Evolutionary conservation across 768 basidiomycete genomes (phyloP).

Genomic region (Panaeolus papilionaceus): DNA sequence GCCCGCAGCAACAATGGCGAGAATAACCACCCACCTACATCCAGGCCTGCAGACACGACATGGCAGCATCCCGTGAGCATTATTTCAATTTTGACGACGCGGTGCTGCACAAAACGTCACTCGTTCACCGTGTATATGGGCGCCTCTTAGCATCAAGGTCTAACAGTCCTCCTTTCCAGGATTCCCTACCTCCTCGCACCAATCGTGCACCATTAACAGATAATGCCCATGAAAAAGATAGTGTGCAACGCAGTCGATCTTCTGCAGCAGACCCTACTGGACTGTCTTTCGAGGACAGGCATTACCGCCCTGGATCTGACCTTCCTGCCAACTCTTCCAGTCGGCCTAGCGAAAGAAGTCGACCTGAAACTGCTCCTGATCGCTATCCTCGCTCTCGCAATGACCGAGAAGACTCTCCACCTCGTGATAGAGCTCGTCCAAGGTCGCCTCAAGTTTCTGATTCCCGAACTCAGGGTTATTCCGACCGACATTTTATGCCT

Average conservation of each 20-base stretch:
- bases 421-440: slow-evolving; percentile 33
- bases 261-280: slow-evolving; percentile 24
- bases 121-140: slow-evolving; percentile 30
- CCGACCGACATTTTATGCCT: slow-evolving; percentile 5
- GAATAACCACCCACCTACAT: slow-evolving; percentile 62
- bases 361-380: slow-evolving; percentile 18
- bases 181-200: slow-evolving; percentile 23
- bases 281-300: slow-evolving; percentile 65
- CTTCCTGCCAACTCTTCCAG: slow-evolving; percentile 22
- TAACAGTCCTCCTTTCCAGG: slow-evolving; percentile 38
- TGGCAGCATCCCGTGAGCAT: slow-evolving; percentile 59
- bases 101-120: slow-evolving; percentile 24
- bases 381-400: slow-evolving; percentile 28
- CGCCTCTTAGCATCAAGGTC: slow-evolving; percentile 33
- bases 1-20: slow-evolving; percentile 52
- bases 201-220: slow-evolving; percentile 27
- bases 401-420: slow-evolving; percentile 36
- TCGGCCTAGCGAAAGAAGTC: slow-evolving; percentile 16
- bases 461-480: background rate
- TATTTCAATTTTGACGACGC: slow-evolving; percentile 29
- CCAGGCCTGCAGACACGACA: slow-evolving; percentile 57
- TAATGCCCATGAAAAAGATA: slow-evolving; percentile 26
- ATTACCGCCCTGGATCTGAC: slow-evolving; percentile 61
- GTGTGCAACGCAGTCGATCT: slow-evolving; percentile 19
- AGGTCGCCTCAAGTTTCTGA: slow-evolving; percentile 31